Conservation (phyloP, 768 basidiomycete genomes). For the Lactifluus rugatus region DNA sequence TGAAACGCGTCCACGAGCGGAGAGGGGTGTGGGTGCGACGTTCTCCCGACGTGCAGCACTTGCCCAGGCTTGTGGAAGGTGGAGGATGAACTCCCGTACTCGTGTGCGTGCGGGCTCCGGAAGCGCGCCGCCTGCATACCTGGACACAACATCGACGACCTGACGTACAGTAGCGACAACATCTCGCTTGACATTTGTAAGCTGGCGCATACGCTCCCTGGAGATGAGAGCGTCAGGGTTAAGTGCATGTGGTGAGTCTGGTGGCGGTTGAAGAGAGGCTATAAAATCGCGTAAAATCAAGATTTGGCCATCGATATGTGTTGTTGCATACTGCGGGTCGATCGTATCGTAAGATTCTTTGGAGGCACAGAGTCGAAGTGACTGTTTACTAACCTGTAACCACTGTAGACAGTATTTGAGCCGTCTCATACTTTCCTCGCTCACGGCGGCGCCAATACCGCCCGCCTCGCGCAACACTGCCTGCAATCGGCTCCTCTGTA, state of each 20-base stretch:
- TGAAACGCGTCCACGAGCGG: slow-evolving; percentile 21
- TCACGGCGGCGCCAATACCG: slow-evolving; percentile 77
- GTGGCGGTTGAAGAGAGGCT: slow-evolving; percentile 47
- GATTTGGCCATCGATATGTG: slow-evolving; percentile 82
- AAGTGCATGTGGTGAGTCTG: slow-evolving; percentile 28
- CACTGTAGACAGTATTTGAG: slow-evolving; percentile 81
- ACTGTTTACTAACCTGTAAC: slow-evolving; percentile 55
- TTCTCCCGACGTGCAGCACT: slow-evolving; percentile 28
- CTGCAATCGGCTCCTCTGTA: slow-evolving; percentile 76
- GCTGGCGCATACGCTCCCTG: slow-evolving; percentile 49
- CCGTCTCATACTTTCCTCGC: slow-evolving; percentile 83
- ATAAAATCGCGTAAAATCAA: slow-evolving; percentile 78
- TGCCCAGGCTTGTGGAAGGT: slow-evolving; percentile 77
- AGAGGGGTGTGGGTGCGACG: slow-evolving; percentile 14
- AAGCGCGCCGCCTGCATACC: slow-evolving; percentile 77
- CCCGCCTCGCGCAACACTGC: slow-evolving; percentile 78
- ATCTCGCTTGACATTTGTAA: slow-evolving; percentile 66
- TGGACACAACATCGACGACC: slow-evolving; percentile 79
- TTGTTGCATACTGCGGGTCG: slow-evolving; percentile 64
- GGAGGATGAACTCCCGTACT: slow-evolving; percentile 68
- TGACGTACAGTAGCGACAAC: slow-evolving; percentile 84
- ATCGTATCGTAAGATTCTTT: background rate
- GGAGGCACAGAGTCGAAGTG: background rate
- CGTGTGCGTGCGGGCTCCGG: slow-evolving; percentile 73
- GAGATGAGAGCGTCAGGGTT: slow-evolving; percentile 25